phyloP scores from a whole-genome alignment of 2,329 filamentous ascomycete species.

The Pseudocercospora fuligena region DNA sequence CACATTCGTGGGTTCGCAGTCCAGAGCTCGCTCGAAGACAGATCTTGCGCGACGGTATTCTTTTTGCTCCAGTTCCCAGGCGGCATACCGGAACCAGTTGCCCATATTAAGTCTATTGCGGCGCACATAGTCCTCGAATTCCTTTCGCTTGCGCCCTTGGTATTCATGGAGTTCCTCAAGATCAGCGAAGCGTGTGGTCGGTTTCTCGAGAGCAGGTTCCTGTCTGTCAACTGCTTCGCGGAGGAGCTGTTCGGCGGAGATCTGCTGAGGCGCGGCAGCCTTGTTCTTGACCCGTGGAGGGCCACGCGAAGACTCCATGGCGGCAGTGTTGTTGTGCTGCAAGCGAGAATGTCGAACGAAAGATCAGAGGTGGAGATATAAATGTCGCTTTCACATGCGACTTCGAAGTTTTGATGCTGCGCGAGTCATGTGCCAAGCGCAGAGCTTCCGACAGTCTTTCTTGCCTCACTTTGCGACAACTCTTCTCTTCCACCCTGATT shows the following conservation, averaged over 20 bases:
- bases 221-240: conserved; percentile 97
- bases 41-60: conserved; percentile 90
- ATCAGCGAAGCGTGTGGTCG: conserved; percentile 92
- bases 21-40: conserved; percentile 92
- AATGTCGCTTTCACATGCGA: conserved; percentile 13
- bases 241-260: conserved; percentile 95
- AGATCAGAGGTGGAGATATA: neutral
- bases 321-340: neutral
- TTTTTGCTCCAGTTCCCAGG: conserved; percentile 98
- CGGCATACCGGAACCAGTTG: conserved; percentile 98
- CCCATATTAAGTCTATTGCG: conserved; percentile 95
- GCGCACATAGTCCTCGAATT: conserved; percentile 97
- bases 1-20: conserved; percentile 86
- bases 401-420: conserved; percentile 1
- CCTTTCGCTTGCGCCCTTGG: conserved; percentile 92
- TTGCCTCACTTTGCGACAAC: conserved; percentile 1
- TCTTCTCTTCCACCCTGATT: neutral
- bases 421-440: conserved; percentile 8
- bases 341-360: neutral
- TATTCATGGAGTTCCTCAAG: conserved; percentile 98
- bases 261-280: conserved; percentile 79
- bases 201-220: conserved; percentile 83
- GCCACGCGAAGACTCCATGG: conserved; percentile 87
- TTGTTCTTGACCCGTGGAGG: conserved; percentile 99
- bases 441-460: neutral